These are phyloP conservation scores for Hypholoma fasciculare DNA, from an alignment of 768 basidiomycete species.

Conservation along the genomic window DNA sequence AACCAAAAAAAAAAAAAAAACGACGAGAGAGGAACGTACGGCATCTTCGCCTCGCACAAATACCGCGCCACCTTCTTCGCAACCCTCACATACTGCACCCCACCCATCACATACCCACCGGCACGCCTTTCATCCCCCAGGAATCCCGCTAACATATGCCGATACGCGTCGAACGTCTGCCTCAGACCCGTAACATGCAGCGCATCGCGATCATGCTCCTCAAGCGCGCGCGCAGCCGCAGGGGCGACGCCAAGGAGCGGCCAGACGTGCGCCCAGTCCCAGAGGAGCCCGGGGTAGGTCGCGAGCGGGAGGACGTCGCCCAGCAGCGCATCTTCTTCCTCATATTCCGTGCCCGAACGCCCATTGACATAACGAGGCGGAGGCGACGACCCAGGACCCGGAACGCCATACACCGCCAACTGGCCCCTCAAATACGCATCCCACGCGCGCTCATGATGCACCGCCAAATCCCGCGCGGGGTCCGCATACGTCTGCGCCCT, in stretches of 20 bases:
- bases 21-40: conserved; percentile 7
- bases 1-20: background rate
- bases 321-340: conserved; percentile 8
- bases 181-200: conserved; percentile 21
- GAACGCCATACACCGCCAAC: conserved; percentile 15
- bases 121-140: conserved; percentile 11
- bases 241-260: conserved; percentile 20
- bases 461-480: conserved; percentile 20
- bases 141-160: conserved; percentile 21
- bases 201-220: conserved; percentile 14
- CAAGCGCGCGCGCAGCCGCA: conserved; percentile 10
- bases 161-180: conserved; percentile 19
- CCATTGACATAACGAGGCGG: too few relatives aligned
- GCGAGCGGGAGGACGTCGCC: conserved; percentile 21
- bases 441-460: conserved; percentile 17
- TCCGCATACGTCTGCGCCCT: conserved; percentile 23
- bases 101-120: conserved; percentile 10
- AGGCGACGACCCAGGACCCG: too few relatives aligned
- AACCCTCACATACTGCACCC: conserved; percentile 20
- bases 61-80: conserved; percentile 20
- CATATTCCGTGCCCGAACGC: too few relatives aligned
- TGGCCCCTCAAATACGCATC: conserved; percentile 20
- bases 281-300: conserved; percentile 20
- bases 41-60: conserved; percentile 25
- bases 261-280: conserved; percentile 26